Base-by-base conservation (phyloP, 169 alveolate species). In the Cryptosporidium ryanae region DNA sequence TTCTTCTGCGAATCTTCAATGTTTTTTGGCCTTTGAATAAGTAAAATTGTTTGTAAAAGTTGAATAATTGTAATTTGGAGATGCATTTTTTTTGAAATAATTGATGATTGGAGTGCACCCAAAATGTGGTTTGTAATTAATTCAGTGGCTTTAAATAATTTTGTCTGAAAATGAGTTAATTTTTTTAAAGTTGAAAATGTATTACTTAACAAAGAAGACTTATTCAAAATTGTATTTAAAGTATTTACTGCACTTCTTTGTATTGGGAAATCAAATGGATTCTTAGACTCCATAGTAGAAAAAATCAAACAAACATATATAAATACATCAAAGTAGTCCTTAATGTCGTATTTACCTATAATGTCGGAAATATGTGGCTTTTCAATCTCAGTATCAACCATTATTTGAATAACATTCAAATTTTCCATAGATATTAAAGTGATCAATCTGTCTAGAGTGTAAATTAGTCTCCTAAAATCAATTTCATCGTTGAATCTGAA, bases 351-450 rank as follows among this genome's bases (percentile, higher is more conserved):
- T 59, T 76, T 29, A 32, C 44, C 34, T 21, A 52, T 29, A 13
- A 46, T 55, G 46, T 10, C 8, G 50, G 34, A 17, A 13, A 61
- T 0, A 21, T 44, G 15, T 12, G 63, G 17, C 59, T 64, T 32
- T 7, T 25, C 17, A 59, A 76, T 61, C 3, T 38, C 44, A 2
- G 70, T 59, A n/a, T 76, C 71, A 32, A 61, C 27, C 25, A 76
- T 18, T 43, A 76, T n/a, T 34, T 76, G 76, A 7, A 76, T 59
- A 43, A 76, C 65, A 59, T 76, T 44, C 23, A 76, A 43, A 61
- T 76, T 61, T 61, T 76, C 87, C 71, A 76, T 25, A 32, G 87
- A 59, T 38, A 76, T 76, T 43, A 76, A 54, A 0, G 87, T 46
- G 15, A 43, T 18, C 4, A 59, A 5, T 59, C 87, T 49, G 13